phyloP scores from a whole-genome alignment of 2,329 filamentous ascomycete species.

The Cercospora sp. region DNA sequence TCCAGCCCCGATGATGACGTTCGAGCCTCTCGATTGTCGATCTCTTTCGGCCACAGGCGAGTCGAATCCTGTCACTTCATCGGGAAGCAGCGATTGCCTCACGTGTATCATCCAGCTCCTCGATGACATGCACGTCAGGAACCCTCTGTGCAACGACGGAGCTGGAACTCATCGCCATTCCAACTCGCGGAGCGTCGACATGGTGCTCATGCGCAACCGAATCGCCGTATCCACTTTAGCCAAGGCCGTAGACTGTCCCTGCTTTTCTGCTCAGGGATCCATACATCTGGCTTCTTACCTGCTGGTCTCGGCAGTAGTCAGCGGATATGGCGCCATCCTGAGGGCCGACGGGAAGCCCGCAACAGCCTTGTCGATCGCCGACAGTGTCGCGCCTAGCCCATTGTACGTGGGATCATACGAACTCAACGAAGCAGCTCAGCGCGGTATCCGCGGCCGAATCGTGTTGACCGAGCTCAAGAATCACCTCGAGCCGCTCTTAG shows the following conservation, averaged over 20 bases:
- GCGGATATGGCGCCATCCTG: constrained; percentile 9
- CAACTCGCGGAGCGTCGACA: constrained; percentile 8
- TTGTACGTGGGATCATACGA: constrained; percentile 13
- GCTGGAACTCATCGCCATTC: neutral
- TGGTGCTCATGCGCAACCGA: constrained; percentile 14
- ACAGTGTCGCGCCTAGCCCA: neutral
- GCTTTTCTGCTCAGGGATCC: constrained; percentile 2
- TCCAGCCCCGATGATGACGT: neutral
- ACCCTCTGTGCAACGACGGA: constrained; percentile 1
- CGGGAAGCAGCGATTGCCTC: constrained; percentile 1
- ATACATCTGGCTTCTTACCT: constrained; percentile 7
- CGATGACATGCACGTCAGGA: constrained; percentile 7
- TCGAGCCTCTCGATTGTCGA: neutral
- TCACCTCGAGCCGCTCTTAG: constrained; percentile 16
- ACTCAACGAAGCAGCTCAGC: constrained; percentile 10
- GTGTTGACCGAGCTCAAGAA: constrained; percentile 14
- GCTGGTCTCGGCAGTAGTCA: neutral
- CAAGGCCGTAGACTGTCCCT: constrained; percentile 12
- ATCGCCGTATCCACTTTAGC: constrained; percentile 6
- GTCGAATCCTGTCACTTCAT: neutral
- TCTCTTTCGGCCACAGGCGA: neutral
- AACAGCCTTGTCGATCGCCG: neutral
- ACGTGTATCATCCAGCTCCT: constrained; percentile 5
- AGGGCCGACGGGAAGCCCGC: neutral
- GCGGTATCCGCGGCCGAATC: constrained; percentile 5